phyloP scores from a whole-genome alignment of 139 green algal species.

The Coccomyxa sp. region DNA sequence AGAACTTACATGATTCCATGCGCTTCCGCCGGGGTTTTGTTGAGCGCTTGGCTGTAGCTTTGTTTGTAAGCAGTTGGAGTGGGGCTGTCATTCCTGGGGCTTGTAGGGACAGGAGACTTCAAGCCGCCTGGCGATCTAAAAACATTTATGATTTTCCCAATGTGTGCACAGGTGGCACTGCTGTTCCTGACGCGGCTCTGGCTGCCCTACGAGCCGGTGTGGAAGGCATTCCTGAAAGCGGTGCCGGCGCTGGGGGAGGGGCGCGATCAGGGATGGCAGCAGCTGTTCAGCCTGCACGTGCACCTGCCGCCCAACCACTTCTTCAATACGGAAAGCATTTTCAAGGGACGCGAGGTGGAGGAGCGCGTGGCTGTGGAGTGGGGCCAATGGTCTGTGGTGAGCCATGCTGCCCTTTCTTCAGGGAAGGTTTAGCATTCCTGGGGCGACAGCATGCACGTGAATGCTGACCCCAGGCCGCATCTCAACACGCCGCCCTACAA shows the following conservation, averaged over 20 bases:
- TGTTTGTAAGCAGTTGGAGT: neutral
- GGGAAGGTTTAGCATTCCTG: neutral
- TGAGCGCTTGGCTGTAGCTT: neutral
- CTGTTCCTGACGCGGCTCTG: conserved; percentile 23
- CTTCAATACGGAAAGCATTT: conserved; percentile 19
- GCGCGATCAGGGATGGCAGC: neutral
- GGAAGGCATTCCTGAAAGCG: neutral
- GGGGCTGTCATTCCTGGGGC: too few species aligned
- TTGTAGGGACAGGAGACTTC: too few species aligned
- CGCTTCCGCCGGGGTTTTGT: too few species aligned
- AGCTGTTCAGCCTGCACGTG: conserved; percentile 27
- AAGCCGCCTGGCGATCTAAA: too few species aligned
- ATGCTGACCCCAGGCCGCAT: neutral
- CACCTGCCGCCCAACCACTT: conserved; percentile 12
- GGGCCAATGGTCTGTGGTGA: conserved; percentile 19
- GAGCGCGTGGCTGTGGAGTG: conserved; percentile 8
- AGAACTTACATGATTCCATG: too few species aligned
- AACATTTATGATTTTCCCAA: neutral
- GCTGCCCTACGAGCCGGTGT: conserved; percentile 23
- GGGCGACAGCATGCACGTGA: too few species aligned
- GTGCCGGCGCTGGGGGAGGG: too few species aligned
- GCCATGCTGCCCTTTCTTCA: neutral
- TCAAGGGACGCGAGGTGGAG: conserved; percentile 14
- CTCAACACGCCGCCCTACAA: neutral
- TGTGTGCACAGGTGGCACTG: conserved; percentile 14